Percentiles rank a stretch among this genome's conserved stretches.
These are phyloP conservation scores for Tylopilus cervinicoccineus DNA, from an alignment of 768 basidiomycete genomes.

Conservation along the genomic window DNA sequence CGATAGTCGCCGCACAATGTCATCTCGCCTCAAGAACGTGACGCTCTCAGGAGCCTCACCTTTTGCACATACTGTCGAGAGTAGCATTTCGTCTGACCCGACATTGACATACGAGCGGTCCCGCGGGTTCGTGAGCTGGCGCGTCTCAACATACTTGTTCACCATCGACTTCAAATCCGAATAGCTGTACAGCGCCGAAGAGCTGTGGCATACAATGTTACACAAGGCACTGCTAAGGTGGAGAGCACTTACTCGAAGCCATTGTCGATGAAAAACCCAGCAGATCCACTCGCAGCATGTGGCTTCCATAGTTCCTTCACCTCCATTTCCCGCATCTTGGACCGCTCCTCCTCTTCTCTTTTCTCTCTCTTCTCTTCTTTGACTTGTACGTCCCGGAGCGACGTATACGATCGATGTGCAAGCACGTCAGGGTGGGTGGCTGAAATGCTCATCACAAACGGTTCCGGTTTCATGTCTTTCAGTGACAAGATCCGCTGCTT, in stretches of 20 bases:
- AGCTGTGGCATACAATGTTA: conserved; percentile 37
- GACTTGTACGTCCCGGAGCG: conserved; percentile 62
- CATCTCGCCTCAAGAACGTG: conserved; percentile 67
- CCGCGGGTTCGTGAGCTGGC: conserved; percentile 58
- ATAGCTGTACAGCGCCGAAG: conserved; percentile 49
- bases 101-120: conserved; percentile 73
- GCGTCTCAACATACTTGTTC: conserved; percentile 57
- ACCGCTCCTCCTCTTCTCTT: conserved; percentile 47
- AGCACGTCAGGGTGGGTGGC: conserved; percentile 52
- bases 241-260: conserved; percentile 52
- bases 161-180: conserved; percentile 55
- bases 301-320: conserved; percentile 79
- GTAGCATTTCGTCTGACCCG: conserved; percentile 40
- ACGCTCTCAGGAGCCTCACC: conserved; percentile 23
- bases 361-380: conserved; percentile 59
- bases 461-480: conserved; percentile 57
- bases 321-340: conserved; percentile 46
- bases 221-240: background rate
- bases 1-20: conserved; percentile 49
- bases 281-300: conserved; percentile 41
- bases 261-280: conserved; percentile 59
- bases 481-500: conserved; percentile 70
- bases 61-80: conserved; percentile 36
- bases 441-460: conserved; percentile 53
- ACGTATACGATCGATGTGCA: conserved; percentile 49